Evolutionary conservation across 2,329 filamentous ascomycete genomes (phyloP), one percentile per base, ranked within the genome.

Genomic region (Colletotrichum horii): DNA sequence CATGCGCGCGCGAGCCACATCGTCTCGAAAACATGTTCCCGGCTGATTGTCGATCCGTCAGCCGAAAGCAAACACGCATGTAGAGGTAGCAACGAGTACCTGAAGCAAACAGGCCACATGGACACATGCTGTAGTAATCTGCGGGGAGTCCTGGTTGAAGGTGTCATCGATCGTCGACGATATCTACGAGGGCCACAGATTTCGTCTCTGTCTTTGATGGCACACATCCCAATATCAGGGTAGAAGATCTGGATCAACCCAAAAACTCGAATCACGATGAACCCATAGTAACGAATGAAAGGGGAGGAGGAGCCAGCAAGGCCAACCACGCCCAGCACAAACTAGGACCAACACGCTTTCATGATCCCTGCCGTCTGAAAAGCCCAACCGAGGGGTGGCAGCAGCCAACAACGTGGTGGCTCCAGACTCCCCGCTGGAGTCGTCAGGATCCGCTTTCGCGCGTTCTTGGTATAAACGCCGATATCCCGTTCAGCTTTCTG

Each of bases 401-500:
- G 60, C 55, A 67, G 56, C 55, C 43, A 64, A 68, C 34, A 43
- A 56, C 28, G 64, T 58, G 64, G 38, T 68, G 64, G 43, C 64
- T 55, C 73, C 70, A 75, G 73, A 75, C 34, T 65, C 73, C 70
- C 73, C 73, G 73, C 65, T 43, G 61, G 16, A 75, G 58, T 56
- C 22, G 56, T 48, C 28, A 64, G 70, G 73, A 64, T 66, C 73
- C 73, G 73, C 73, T 68, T 73, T 64, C 61, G 58, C 30, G 73
- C 64, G 22, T 73, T 75, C 73, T 68, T 75, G 73, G 73, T 75
- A 73, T 75, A 75, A 75, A 75, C 73, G 70, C 73, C 70, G 73
- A 58, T 48, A 68, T 72, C 73, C 73, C 72, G 30, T 75, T 69
- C 61, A 64, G 61, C 68, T 74, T n/a, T 71, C 38, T 64, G 22